Conservation (phyloP, 1,284 basidiomycete species). For the Cerioporus squamosus region DNA sequence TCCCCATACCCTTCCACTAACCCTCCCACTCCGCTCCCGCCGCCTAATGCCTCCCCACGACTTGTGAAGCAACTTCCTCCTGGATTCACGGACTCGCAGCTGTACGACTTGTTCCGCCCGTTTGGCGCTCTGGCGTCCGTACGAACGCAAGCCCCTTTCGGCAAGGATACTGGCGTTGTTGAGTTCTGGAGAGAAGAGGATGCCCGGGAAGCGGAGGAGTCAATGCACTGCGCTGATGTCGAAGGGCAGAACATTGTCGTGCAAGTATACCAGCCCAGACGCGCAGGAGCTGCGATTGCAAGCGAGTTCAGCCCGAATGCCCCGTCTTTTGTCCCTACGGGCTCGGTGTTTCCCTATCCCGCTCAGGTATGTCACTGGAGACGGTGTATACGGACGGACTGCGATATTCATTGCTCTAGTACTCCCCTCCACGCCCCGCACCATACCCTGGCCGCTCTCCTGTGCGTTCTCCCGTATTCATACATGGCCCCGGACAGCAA, state of each 20-base stretch:
- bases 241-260: constrained; percentile 83
- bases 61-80: constrained; percentile 78
- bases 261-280: constrained; percentile 71
- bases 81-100: constrained; percentile 71
- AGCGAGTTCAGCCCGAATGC: constrained; percentile 75
- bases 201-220: constrained; percentile 75
- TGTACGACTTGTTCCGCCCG: constrained; percentile 78
- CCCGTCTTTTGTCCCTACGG: constrained; percentile 74
- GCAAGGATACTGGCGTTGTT: constrained; percentile 73
- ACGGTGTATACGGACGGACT: background rate
- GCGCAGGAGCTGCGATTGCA: constrained; percentile 48
- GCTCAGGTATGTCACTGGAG: constrained; percentile 45
- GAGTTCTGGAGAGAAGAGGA: constrained; percentile 92
- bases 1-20: constrained; percentile 76
- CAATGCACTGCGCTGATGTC: constrained; percentile 80
- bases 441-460: constrained; percentile 43
- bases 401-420: constrained; percentile 38
- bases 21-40: constrained; percentile 72
- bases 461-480: constrained; percentile 50
- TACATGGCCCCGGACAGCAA: constrained; percentile 89
- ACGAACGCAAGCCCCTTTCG: constrained; percentile 72
- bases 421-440: constrained; percentile 62
- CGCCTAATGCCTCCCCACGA: constrained; percentile 73
- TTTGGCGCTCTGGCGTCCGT: constrained; percentile 75
- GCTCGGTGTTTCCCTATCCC: constrained; percentile 57